Conservation (phyloP, 2,329 filamentous ascomycete genomes). For the Didymella pomorum region DNA sequence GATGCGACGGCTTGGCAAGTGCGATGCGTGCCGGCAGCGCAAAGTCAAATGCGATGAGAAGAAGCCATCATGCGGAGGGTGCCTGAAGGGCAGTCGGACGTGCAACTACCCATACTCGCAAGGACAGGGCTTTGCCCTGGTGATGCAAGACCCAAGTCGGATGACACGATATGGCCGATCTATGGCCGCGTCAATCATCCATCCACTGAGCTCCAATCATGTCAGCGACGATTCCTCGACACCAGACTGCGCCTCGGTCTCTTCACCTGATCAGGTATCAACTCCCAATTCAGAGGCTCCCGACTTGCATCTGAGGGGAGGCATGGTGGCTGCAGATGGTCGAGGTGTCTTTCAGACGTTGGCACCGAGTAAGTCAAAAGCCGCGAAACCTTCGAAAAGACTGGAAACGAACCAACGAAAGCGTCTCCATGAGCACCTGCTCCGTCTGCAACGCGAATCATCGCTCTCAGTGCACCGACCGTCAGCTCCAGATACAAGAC, state of each 20-base stretch:
- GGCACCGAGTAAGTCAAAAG: not conserved
- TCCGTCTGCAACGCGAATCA: constrained; percentile 1
- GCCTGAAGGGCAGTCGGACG: not conserved
- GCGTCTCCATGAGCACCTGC: constrained; percentile 1
- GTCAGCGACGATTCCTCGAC: not conserved
- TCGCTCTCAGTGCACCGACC: constrained; percentile 1
- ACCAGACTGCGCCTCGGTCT: not conserved
- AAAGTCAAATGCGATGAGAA: constrained; percentile 20
- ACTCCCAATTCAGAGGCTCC: not conserved
- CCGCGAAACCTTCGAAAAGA: not conserved
- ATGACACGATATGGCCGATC: constrained; percentile 16
- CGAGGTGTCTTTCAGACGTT: constrained; percentile 5
- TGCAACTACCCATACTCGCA: constrained; percentile 8
- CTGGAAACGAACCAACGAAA: not conserved
- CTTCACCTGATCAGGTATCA: not conserved
- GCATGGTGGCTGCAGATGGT: constrained; percentile 7
- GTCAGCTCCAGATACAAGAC: not conserved
- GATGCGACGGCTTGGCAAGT: constrained; percentile 14
- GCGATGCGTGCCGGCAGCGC: constrained; percentile 10
- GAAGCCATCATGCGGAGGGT: constrained; percentile 11
- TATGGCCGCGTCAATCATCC: not conserved
- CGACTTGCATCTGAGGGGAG: not conserved
- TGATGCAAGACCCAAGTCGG: constrained; percentile 15
- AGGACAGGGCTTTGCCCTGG: constrained; percentile 5
- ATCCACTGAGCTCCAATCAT: not conserved